phyloP scores from a whole-genome alignment of 768 basidiomycete species.

The Agaricus blazei region DNA sequence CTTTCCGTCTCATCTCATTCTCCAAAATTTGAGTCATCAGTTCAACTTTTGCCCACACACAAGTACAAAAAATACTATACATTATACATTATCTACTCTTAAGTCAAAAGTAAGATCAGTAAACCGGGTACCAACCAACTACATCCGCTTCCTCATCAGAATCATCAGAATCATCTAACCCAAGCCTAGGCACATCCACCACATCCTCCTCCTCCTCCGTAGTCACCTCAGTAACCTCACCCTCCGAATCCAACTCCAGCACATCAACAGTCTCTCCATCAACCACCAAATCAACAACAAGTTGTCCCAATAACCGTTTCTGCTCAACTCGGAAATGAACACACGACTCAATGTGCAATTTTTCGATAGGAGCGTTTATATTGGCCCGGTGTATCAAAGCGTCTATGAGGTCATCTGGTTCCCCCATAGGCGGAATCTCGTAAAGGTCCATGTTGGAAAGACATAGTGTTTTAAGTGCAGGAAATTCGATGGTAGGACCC shows the following conservation, averaged over 20 bases:
- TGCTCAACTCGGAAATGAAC: neutral
- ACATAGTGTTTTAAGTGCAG: conserved; percentile 1
- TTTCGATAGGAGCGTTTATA: conserved; percentile 3
- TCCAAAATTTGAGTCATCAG: too few relatives aligned
- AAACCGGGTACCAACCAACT: neutral
- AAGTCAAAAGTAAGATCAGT: neutral
- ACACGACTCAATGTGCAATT: neutral
- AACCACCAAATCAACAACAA: conserved; percentile 4
- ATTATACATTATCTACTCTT: neutral
- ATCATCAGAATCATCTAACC: neutral
- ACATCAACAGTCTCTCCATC: conserved; percentile 1
- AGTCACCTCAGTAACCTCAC: neutral
- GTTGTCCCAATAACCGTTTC: neutral
- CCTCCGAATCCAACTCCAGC: neutral
- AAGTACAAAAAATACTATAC: neutral
- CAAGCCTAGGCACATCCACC: neutral
- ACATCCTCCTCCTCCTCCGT: neutral
- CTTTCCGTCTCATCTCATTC: too few relatives aligned
- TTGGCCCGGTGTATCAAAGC: conserved; percentile 4
- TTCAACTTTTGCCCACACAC: too few relatives aligned
- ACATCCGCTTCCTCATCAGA: neutral
- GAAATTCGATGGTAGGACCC: neutral
- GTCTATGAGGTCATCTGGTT: neutral
- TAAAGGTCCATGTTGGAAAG: neutral
- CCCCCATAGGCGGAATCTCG: neutral